Percentiles rank a stretch among this genome's conserved stretches.
These are phyloP conservation scores for Endoconidiophora laricicola DNA, from an alignment of 2,329 filamentous ascomycete genomes.

Conservation along the genomic window DNA sequence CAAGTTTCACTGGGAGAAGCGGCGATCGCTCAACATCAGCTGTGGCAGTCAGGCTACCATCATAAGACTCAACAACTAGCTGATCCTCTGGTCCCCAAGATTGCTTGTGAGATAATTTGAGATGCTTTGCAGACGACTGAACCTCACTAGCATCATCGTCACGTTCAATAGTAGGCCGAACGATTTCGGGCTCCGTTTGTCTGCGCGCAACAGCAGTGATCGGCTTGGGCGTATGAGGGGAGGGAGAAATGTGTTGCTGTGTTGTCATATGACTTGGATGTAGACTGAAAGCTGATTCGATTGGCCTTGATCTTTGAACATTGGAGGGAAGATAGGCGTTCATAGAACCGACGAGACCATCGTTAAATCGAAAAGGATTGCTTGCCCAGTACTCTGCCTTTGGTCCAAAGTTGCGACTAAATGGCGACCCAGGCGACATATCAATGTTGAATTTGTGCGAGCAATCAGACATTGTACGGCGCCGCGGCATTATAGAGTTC, in stretches of 20 bases:
- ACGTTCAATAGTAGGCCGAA: slow-evolving; percentile 7
- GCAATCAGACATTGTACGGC: neutral
- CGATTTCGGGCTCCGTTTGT: neutral
- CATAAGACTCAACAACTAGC: slow-evolving; percentile 6
- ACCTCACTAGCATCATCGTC: slow-evolving; percentile 3
- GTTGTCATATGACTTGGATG: neutral
- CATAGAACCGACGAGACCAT: slow-evolving; percentile 6
- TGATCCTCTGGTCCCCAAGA: slow-evolving; percentile 12
- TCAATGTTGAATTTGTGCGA: neutral
- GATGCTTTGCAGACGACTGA: neutral
- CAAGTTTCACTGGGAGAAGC: too few relatives aligned
- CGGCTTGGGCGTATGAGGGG: too few relatives aligned
- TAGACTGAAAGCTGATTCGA: slow-evolving; percentile 3
- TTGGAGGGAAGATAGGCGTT: neutral
- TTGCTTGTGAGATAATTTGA: neutral
- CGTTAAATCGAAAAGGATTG: slow-evolving; percentile 12
- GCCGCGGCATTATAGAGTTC: neutral
- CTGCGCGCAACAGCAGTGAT: too few relatives aligned
- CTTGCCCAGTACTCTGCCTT: slow-evolving; percentile 3
- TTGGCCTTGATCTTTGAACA: neutral
- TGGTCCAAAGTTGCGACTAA: neutral
- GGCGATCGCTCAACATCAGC: neutral
- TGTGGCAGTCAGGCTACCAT: neutral
- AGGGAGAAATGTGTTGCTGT: too few relatives aligned
- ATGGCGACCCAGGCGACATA: neutral